Evolutionary conservation across 768 basidiomycete genomes (phyloP).

Genomic region (Boletus pseudo-olivaceus): DNA sequence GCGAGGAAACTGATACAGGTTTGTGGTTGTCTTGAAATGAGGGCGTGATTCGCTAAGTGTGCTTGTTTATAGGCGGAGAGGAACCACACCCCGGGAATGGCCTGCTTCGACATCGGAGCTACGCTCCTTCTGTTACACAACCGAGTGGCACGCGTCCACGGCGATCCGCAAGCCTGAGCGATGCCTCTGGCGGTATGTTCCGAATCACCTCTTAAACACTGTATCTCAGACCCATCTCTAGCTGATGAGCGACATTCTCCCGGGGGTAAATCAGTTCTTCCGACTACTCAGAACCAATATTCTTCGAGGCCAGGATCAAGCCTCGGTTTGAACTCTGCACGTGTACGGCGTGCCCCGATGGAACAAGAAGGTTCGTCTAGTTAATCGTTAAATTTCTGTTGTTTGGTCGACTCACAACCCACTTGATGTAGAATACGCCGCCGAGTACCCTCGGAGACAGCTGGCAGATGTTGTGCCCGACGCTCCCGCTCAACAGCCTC

Average conservation of each 20-base stretch:
- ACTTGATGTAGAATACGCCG: slow-evolving; percentile 22
- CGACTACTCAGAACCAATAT: slow-evolving; percentile 20
- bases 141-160: slow-evolving; percentile 55
- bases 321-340: slow-evolving; percentile 38
- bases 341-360: slow-evolving; percentile 37
- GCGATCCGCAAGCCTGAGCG: slow-evolving; percentile 76
- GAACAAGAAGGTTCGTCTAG: slow-evolving; percentile 42
- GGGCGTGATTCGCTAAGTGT: slow-evolving; percentile 17
- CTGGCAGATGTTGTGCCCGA: slow-evolving; percentile 10
- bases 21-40: slow-evolving; percentile 12
- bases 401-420: slow-evolving; percentile 8
- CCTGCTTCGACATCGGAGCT: slow-evolving; percentile 25
- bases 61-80: slow-evolving; percentile 28
- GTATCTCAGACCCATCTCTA: slow-evolving; percentile 18
- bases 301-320: slow-evolving; percentile 43
- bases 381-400: slow-evolving; percentile 8
- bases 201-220: slow-evolving; percentile 24
- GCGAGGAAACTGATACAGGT: slow-evolving; percentile 44
- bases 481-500: slow-evolving; percentile 30
- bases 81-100: slow-evolving; percentile 27
- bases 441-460: slow-evolving; percentile 23
- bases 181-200: slow-evolving; percentile 40
- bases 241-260: slow-evolving; percentile 31
- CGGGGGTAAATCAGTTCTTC: slow-evolving; percentile 12
- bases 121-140: slow-evolving; percentile 27